These are phyloP conservation scores for Stenocarpella maydis DNA, from an alignment of 2,329 filamentous ascomycete species.

Conservation along the genomic window DNA sequence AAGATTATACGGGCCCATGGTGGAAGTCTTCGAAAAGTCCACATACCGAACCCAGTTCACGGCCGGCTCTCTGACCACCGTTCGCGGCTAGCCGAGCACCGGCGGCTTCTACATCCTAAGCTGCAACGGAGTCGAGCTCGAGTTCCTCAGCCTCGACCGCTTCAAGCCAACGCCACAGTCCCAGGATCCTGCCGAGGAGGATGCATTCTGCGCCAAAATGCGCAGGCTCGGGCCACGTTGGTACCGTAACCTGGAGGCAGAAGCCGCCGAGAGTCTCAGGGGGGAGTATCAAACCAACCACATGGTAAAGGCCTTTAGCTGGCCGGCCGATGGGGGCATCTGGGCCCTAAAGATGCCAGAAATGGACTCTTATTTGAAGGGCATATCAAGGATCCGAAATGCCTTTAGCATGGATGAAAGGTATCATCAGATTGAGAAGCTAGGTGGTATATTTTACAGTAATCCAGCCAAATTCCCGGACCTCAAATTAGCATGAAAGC, in stretches of 20 bases:
- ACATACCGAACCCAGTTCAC: constrained; percentile 2
- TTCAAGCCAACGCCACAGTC: constrained; percentile 15
- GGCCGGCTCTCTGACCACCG: neutral
- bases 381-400: constrained; percentile 9
- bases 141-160: constrained; percentile 17
- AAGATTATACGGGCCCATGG: neutral
- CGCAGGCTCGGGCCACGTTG: neutral
- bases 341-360: constrained; percentile 1
- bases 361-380: neutral
- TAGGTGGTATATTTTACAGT: constrained; percentile 8
- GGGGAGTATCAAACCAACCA: neutral
- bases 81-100: constrained; percentile 16
- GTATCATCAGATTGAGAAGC: constrained; percentile 17
- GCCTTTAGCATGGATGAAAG: constrained; percentile 10
- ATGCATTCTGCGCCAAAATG: constrained; percentile 7
- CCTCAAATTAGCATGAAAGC: neutral
- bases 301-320: constrained; percentile 7
- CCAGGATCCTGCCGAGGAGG: constrained; percentile 1
- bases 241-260: neutral
- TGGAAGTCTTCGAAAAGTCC: neutral
- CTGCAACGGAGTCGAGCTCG: constrained; percentile 5
- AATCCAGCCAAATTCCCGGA: constrained; percentile 4
- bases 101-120: constrained; percentile 7
- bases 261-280: neutral
- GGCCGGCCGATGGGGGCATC: constrained; percentile 8